phyloP scores from a whole-genome alignment of 352 stramenopile species.

The Phytophthora pisi region DNA sequence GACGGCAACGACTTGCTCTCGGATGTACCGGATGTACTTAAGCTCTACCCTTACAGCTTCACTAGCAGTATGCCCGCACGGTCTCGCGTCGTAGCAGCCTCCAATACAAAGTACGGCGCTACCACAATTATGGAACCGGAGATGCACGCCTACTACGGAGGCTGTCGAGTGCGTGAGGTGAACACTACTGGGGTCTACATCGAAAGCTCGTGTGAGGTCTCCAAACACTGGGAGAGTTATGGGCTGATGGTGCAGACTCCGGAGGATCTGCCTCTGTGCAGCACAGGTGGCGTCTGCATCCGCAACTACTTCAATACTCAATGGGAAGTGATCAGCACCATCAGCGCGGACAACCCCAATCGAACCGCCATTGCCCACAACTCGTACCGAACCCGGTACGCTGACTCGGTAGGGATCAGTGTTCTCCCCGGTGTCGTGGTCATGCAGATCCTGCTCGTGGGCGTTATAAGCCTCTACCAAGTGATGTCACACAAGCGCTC shows the following conservation, averaged over 20 bases:
- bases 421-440: constrained; percentile 30
- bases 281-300: constrained; percentile 20
- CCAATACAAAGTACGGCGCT: constrained; percentile 6
- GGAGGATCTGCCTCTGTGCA: constrained; percentile 33
- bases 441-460: constrained; percentile 31
- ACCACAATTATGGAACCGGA: constrained; percentile 16
- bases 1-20: constrained; percentile 18
- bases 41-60: constrained; percentile 33
- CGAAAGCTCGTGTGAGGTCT: constrained; percentile 17
- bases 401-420: constrained; percentile 22
- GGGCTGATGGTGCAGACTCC: constrained; percentile 29
- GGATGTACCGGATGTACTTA: constrained; percentile 24
- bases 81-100: constrained; percentile 8
- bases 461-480: constrained; percentile 29
- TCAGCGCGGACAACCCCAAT: constrained; percentile 4
- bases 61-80: constrained; percentile 17
- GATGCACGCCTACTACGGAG: constrained; percentile 28
- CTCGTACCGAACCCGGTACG: constrained; percentile 25
- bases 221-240: constrained; percentile 22
- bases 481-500: constrained; percentile 34
- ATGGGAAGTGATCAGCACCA: constrained; percentile 28
- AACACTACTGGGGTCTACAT: constrained; percentile 29
- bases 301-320: constrained; percentile 35
- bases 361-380: constrained; percentile 25
- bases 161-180: constrained; percentile 24